Base-by-base conservation (phyloP, 768 basidiomycete genomes). In the Mycena albidolilacea region DNA sequence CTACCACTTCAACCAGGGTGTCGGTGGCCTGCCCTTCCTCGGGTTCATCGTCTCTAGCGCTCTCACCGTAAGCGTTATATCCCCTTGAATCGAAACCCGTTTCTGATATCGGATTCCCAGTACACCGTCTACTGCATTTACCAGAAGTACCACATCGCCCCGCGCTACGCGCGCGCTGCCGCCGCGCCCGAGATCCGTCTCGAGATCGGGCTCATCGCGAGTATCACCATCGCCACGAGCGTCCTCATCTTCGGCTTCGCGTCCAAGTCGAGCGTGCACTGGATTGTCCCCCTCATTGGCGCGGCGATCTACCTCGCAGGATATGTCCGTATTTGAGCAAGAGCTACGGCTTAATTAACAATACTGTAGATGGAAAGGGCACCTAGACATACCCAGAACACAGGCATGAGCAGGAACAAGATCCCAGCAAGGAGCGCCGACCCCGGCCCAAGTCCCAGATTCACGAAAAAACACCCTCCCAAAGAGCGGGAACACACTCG, bases 131-230 rank as follows among this genome's bases (percentile, higher is more conserved):
- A 74, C 71, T 74, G 68, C 57, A 46, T 78, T 17, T 77, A 79
- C 60, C 77, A 77, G 21, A 74, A 74, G 38, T 77, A 78, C 68
- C 68, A 69, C 50, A 63, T 69, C 60, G 68, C 60, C 7, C 68
- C 68, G 10, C 68, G 68, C 41, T 71, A 68, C 67, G 73, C 65
- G 5, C 60, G 55, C 59, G 73, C 74, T 4, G 75, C 64, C 23
- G 72, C 72, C 23, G 69, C 75, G 9, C 81, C 82, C 1, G 82
- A 83, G 68, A 77, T 78, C 23, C 79, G 80, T 15, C 79, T 84
- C 71, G 80, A 80, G 35, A 63, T 81, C 38, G 82, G 81, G 7
- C 77, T 84, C 44, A 55, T 70, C 55, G 69, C 69, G 55, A 58
- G 55, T 62, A 70, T 70, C 55, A 64, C 64, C 55, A 64, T 70